phyloP scores from a whole-genome alignment of 2,329 filamentous ascomycete species.

The Colletotrichum sublineola region DNA sequence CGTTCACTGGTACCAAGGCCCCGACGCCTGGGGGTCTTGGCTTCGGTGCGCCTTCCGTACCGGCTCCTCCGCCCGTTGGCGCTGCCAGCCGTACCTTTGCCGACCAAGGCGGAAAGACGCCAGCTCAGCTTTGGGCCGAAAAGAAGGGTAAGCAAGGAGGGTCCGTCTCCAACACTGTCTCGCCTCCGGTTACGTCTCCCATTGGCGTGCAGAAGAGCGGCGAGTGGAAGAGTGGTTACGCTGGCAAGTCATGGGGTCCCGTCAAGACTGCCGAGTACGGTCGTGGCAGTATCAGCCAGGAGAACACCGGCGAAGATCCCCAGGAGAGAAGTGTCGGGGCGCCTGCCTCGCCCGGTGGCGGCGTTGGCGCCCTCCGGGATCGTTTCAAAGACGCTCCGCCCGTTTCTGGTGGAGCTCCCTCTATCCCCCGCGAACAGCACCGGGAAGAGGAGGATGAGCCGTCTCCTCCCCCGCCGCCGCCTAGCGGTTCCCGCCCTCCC shows the following conservation, averaged over 20 bases:
- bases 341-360: constrained; percentile 70
- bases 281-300: constrained; percentile 67
- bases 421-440: constrained; percentile 13
- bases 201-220: constrained; percentile 80
- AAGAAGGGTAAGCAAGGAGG: constrained; percentile 89
- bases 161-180: constrained; percentile 57
- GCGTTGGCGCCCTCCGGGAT: constrained; percentile 82
- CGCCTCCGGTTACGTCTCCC: constrained; percentile 62
- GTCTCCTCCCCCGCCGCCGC: constrained; percentile 62
- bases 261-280: constrained; percentile 82
- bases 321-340: constrained; percentile 61
- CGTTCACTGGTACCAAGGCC: constrained; percentile 90
- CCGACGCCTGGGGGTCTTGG: constrained; percentile 80
- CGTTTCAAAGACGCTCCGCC: constrained; percentile 84
- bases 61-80: constrained; percentile 74
- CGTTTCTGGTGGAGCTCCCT: constrained; percentile 65
- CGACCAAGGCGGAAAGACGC: constrained; percentile 94
- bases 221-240: constrained; percentile 93
- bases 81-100: constrained; percentile 93
- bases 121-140: constrained; percentile 96
- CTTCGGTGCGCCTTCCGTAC: constrained; percentile 71
- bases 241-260: constrained; percentile 89
- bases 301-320: constrained; percentile 71
- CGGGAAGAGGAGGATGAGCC: constrained; percentile 57
- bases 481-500: constrained; percentile 74